Base-by-base conservation (phyloP, 2,329 filamentous ascomycete genomes). In the Cytospora piceicola region DNA sequence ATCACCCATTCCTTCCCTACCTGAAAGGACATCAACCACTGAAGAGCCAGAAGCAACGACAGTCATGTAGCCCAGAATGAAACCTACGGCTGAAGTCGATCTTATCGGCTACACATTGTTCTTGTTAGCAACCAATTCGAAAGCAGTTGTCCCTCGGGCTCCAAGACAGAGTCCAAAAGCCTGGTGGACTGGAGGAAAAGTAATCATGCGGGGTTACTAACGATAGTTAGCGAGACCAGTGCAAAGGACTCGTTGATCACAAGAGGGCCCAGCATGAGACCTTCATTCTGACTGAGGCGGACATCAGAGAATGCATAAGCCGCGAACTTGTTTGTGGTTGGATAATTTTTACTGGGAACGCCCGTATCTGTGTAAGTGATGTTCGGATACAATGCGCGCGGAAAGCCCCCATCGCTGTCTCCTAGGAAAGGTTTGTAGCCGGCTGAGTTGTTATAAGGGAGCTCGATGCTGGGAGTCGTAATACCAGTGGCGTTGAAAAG, bases 51-150 rank as follows among this genome's bases (percentile, higher is more conserved):
- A 86, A 63, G 91, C 84, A n/a, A 96, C 81, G 2, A 94, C 79
- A 1, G 93, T 96, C 80, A 97, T 85, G 80, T 93, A 97, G 1
- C 92, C 94, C 6, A 97, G 81, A 0, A 94, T 85, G 68, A 90
- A 88, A 4, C 79, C 79, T 52, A 78, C 75, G 2, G 84, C 83
- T 2, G 82, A 82, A 69, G 89, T 90, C 73, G 90, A 88, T 67
- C 91, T 84, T 61, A 97, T 87, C 0, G 93, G 92, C 61, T 63
- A 57, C 8, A 22, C 27, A 11, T 57, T 57, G 39, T 57, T 22
- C 34, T 49, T n/a, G 11, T 49, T 24, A 49, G 46, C 46, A 14
- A 49, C 17, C 24, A 49, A 11, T 24, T 24, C 3, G n/a, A 14
- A 46, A n/a, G 12, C 22, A 49, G n/a, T 49, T 14, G 8, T 8